Conservation (phyloP, 2,329 filamentous ascomycete species). For the Venturiaceae sp. region DNA sequence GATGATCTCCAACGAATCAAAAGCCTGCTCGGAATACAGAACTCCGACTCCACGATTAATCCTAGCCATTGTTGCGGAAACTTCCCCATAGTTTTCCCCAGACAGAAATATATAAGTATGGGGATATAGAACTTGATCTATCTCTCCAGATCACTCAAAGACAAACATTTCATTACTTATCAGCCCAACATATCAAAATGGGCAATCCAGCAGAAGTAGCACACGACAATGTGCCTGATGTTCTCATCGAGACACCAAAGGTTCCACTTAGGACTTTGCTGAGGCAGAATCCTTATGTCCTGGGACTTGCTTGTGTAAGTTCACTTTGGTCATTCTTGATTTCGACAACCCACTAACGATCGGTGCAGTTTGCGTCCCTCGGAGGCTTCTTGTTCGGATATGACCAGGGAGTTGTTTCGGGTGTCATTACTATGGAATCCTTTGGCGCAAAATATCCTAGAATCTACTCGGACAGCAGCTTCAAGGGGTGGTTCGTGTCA, state of each 20-base stretch:
- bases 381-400: slow-evolving; percentile 45
- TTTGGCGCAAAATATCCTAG: slow-evolving; percentile 41
- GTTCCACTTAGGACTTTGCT: neutral
- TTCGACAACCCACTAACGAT: neutral
- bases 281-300: neutral
- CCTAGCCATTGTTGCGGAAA: neutral
- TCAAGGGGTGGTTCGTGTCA: slow-evolving; percentile 42
- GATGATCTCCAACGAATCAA: neutral
- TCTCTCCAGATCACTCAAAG: neutral
- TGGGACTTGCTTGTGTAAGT: neutral
- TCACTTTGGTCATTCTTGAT: neutral
- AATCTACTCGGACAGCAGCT: slow-evolving; percentile 35
- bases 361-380: slow-evolving; percentile 16
- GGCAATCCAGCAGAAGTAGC: neutral
- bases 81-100: neutral
- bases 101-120: neutral
- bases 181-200: neutral
- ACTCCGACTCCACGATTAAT: neutral
- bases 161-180: neutral
- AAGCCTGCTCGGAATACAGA: neutral
- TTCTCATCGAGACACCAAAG: neutral
- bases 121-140: neutral
- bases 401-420: slow-evolving; percentile 45
- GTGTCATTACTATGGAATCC: slow-evolving; percentile 43
- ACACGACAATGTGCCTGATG: neutral